Evolutionary conservation across 768 basidiomycete species (phyloP).

Genomic region (Amanita thiersii): DNA sequence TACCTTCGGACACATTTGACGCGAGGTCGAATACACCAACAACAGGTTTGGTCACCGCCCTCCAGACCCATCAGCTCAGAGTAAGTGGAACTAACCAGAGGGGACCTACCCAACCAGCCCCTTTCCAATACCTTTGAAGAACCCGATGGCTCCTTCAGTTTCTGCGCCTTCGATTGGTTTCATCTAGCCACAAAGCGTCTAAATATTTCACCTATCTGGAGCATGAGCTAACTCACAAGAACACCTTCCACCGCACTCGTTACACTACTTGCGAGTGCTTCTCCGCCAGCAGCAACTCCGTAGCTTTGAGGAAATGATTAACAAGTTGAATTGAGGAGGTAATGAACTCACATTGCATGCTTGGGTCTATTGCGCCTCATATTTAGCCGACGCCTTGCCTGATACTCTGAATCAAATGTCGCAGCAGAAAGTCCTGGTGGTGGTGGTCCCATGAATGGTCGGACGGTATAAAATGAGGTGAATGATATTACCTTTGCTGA

Average conservation of each 20-base stretch:
- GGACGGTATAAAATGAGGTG: neutral
- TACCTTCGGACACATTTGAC: slow-evolving; percentile 91
- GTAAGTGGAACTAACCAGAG: neutral
- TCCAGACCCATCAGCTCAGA: slow-evolving; percentile 20
- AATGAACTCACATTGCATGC: slow-evolving; percentile 76
- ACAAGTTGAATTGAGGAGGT: neutral
- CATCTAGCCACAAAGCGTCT: slow-evolving; percentile 52
- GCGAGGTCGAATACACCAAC: slow-evolving; percentile 96
- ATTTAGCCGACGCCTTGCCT: slow-evolving; percentile 78
- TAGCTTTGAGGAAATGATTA: slow-evolving; percentile 43
- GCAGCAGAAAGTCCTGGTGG: slow-evolving; percentile 83
- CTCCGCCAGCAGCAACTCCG: slow-evolving; percentile 92
- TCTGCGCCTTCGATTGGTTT: slow-evolving; percentile 98
- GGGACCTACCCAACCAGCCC: slow-evolving; percentile 80
- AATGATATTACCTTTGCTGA: slow-evolving; percentile 72
- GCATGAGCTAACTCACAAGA: slow-evolving; percentile 40
- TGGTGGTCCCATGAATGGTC: neutral
- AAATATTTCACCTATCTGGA: neutral
- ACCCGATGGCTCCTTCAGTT: slow-evolving; percentile 86
- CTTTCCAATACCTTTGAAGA: slow-evolving; percentile 97
- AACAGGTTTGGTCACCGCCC: slow-evolving; percentile 91
- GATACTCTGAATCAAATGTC: slow-evolving; percentile 94
- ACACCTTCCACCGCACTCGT: slow-evolving; percentile 96
- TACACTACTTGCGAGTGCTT: slow-evolving; percentile 88
- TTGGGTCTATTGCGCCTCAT: slow-evolving; percentile 92